A percentile compares a stretch with the other conserved stretches of the same genome.
Conservation (phyloP, 208 protist genomes). For the Crithidia thermophila region DNA sequence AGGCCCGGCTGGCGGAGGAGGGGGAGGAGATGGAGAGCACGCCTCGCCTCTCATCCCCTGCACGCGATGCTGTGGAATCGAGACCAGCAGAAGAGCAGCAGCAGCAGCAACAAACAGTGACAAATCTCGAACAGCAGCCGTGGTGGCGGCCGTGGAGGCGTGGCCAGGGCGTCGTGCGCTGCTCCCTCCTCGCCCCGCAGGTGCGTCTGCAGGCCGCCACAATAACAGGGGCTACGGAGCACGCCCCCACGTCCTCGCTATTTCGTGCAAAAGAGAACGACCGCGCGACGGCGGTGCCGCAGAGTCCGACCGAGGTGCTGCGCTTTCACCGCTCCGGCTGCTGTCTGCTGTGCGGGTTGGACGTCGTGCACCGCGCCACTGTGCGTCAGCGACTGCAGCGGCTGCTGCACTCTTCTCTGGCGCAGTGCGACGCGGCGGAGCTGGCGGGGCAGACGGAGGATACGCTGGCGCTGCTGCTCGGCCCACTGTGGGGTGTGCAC, state of each 20-base stretch:
- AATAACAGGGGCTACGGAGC: not conserved
- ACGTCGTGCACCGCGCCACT: conserved; percentile 45
- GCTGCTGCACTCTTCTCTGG: conserved; percentile 42
- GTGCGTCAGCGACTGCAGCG: conserved; percentile 50
- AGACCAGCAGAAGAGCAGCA: not conserved
- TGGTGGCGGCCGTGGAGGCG: conserved; percentile 17
- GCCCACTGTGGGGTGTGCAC: conserved; percentile 62
- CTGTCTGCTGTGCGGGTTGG: conserved; percentile 71
- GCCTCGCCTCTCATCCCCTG: conserved; percentile 11
- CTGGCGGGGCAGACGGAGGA: conserved; percentile 56
- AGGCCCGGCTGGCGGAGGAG: not conserved
- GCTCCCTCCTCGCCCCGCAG: conserved; percentile 7
- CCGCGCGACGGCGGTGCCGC: not conserved
- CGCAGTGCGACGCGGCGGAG: conserved; percentile 45
- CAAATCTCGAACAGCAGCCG: not conserved
- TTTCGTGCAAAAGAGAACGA: no score
- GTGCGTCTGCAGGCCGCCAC: conserved; percentile 1
- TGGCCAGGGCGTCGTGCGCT: conserved; percentile 19
- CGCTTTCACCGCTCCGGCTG: conserved; percentile 26
- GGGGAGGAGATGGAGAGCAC: conserved; percentile 22
- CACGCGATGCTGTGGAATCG: no score
- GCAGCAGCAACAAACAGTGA: not conserved
- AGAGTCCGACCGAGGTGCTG: not conserved
- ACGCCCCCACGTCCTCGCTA: no score
- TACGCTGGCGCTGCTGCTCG: conserved; percentile 48